Conservation (phyloP, 495 filamentous ascomycete genomes). For the Trypethelium eluteriae region DNA sequence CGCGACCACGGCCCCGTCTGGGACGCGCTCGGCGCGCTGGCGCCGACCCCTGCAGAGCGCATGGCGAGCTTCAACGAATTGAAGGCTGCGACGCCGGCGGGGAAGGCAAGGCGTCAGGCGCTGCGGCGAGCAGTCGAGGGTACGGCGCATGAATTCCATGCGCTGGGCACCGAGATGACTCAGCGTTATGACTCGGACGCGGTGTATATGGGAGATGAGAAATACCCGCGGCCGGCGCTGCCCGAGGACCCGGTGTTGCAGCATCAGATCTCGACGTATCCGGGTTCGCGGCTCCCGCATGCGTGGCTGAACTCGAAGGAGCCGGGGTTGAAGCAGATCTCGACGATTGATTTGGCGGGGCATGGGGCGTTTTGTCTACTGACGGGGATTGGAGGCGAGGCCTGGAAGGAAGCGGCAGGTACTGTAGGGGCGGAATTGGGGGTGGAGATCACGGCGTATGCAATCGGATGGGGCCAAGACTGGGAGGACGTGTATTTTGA, state of each 20-base stretch:
- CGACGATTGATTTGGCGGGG: conserved; percentile 48
- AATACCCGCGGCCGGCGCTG: conserved; percentile 7
- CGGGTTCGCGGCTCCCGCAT: conserved; percentile 47
- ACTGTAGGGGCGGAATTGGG: conserved; percentile 29
- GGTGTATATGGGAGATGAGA: conserved; percentile 28
- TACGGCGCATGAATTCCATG: conserved; percentile 44
- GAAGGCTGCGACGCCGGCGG: conserved; percentile 30
- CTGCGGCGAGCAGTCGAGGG: conserved; percentile 36
- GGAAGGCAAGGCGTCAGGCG: conserved; percentile 31
- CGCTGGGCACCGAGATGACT: conserved; percentile 46
- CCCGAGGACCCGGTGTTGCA: conserved; percentile 30
- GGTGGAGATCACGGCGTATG: conserved; percentile 39
- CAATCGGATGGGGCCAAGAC: conserved; percentile 44
- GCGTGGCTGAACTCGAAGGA: conserved; percentile 45
- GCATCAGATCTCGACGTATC: conserved; percentile 42
- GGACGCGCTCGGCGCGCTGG: conserved; percentile 41
- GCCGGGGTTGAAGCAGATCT: conserved; percentile 36
- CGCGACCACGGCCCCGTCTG: conserved; percentile 41
- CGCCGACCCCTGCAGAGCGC: conserved; percentile 31
- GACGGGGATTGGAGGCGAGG: conserved; percentile 44
- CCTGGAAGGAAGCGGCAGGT: conserved; percentile 44
- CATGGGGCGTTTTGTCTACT: conserved; percentile 43
- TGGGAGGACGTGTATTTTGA: conserved; percentile 49
- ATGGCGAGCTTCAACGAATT: conserved; percentile 33
- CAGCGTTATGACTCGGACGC: conserved; percentile 40